phyloP scores from a whole-genome alignment of 768 basidiomycete species.

The Lactarius hatsudake region DNA sequence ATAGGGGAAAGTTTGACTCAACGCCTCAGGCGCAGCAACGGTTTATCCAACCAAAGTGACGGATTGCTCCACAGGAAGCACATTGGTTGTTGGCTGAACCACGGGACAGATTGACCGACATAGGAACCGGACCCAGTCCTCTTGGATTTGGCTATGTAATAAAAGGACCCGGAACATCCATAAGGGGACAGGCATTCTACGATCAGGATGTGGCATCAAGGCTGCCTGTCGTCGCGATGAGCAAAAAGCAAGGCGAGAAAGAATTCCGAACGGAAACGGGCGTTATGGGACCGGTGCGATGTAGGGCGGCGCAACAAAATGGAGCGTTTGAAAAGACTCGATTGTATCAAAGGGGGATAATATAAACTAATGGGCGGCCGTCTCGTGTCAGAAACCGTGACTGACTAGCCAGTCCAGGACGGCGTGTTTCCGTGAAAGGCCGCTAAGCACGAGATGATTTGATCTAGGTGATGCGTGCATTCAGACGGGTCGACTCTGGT shows the following conservation, averaged over 20 bases:
- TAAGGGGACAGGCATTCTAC: conserved; percentile 11
- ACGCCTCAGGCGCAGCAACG: conserved; percentile 11
- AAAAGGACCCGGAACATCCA: conserved; percentile 2
- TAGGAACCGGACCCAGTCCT: background rate
- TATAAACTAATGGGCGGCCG: conserved; percentile 23
- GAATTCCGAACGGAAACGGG: conserved; percentile 7
- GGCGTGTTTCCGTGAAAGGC: conserved; percentile 60
- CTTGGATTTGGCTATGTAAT: background rate
- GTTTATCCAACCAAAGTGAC: conserved; percentile 3
- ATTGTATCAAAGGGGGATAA: conserved; percentile 21
- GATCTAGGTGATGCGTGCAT: conserved; percentile 46
- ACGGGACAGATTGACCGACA: conserved; percentile 6
- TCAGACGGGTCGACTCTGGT: conserved; percentile 47
- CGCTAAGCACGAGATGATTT: conserved; percentile 56
- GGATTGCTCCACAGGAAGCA: conserved; percentile 3
- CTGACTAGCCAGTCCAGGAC: conserved; percentile 60
- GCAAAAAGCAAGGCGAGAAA: conserved; percentile 1
- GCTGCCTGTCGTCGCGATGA: conserved; percentile 12
- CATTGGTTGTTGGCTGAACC: conserved; percentile 7
- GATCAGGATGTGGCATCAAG: conserved; percentile 12
- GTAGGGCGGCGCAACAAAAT: conserved; percentile 14
- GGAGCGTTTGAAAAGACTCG: conserved; percentile 10
- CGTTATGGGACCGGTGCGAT: conserved; percentile 1
- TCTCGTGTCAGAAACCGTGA: conserved; percentile 55
- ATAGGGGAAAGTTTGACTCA: conserved; percentile 16